A percentile compares a stretch with the other conserved stretches of the same genome.
phyloP scores from a whole-genome alignment of 768 basidiomycete species.

The Leccinellum albellum region DNA sequence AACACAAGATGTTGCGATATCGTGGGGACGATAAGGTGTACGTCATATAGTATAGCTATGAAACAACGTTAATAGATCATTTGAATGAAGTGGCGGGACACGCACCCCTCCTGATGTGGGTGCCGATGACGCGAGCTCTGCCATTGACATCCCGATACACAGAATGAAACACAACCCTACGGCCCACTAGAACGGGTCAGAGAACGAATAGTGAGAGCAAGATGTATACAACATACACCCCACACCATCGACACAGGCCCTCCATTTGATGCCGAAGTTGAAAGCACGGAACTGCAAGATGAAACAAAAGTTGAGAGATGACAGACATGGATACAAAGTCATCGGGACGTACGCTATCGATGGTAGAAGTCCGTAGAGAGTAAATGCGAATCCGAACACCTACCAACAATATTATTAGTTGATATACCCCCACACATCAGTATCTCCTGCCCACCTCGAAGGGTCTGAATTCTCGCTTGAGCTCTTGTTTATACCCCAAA shows the following conservation, averaged over 20 bases:
- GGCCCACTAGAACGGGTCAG: conserved; percentile 27
- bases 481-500: conserved; percentile 34
- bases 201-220: not conserved
- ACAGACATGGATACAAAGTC: conserved; percentile 3
- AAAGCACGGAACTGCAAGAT: conserved; percentile 36
- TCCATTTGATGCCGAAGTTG: conserved; percentile 45
- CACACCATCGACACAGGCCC: conserved; percentile 41
- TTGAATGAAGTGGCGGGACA: not conserved
- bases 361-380: conserved; percentile 63
- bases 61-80: not conserved
- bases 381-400: conserved; percentile 68
- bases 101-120: conserved; percentile 37
- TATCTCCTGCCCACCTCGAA: conserved; percentile 18
- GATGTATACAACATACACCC: conserved; percentile 26
- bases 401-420: conserved; percentile 23
- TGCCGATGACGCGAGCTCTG: conserved; percentile 36
- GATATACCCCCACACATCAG: not conserved
- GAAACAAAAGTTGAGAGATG: not conserved
- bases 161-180: conserved; percentile 34
- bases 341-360: conserved; percentile 47
- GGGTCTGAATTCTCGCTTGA: conserved; percentile 29
- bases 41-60: conserved; percentile 63
- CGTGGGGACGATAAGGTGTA: conserved; percentile 49
- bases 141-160: conserved; percentile 36
- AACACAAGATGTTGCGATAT: conserved; percentile 57